These are phyloP conservation scores for Chrysoporthe cubensis DNA, from an alignment of 2,329 filamentous ascomycete genomes.

Conservation along the genomic window DNA sequence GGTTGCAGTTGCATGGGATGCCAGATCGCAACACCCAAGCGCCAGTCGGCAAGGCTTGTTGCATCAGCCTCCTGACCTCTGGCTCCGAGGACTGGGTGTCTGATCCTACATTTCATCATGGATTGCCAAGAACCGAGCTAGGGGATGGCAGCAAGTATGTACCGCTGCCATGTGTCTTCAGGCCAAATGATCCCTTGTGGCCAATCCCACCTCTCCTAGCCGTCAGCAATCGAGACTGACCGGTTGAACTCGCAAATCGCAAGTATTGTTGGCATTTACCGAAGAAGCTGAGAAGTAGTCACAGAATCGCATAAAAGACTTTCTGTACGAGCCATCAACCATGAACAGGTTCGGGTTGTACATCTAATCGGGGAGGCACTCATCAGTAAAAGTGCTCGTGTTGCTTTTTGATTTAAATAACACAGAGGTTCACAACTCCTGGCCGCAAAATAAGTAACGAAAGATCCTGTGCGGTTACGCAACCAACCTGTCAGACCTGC, in stretches of 20 bases:
- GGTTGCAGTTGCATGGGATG: neutral
- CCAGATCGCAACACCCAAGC: conserved; percentile 5
- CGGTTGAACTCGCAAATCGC: no score
- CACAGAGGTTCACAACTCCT: no score
- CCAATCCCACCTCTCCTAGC: no score
- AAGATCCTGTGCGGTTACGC: conserved; percentile 1
- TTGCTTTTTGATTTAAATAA: neutral
- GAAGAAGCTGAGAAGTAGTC: no score
- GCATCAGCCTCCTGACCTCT: neutral
- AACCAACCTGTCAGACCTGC: conserved; percentile 14
- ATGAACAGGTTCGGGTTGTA: neutral
- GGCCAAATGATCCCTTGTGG: no score
- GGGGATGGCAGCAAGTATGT: neutral
- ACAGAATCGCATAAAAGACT: no score
- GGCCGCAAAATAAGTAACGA: neutral
- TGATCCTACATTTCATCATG: no score
- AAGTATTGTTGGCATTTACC: no score
- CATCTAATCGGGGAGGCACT: neutral
- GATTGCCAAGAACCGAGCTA: no score
- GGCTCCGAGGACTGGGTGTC: no score
- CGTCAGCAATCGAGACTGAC: no score
- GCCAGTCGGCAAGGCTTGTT: conserved; percentile 1
- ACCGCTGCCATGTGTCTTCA: no score
- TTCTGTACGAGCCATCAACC: neutral
- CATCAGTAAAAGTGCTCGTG: neutral